Evolutionary conservation across 2,329 filamentous ascomycete species (phyloP), one percentile per base, ranked within the genome.

Genomic region (Alternaria hordeiaustralica): DNA sequence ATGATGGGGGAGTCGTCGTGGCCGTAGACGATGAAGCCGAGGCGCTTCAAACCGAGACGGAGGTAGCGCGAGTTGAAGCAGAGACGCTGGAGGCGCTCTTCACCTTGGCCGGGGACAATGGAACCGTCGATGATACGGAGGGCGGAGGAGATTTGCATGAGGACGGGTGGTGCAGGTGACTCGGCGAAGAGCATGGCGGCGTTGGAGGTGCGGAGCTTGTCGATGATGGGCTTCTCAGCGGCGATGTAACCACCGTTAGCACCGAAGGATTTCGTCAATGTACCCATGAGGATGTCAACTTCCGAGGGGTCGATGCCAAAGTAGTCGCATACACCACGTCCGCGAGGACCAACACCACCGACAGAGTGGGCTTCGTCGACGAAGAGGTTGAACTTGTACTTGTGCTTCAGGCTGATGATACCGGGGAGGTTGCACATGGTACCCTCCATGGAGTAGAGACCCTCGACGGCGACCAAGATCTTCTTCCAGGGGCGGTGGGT

Each of bases 401-500:
- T 94, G 79, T 90, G 90, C 88, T 97, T 97, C 69, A 99, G 86
- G 55, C 86, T 87, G 62, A 99, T 83, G 55, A 99, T 85, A 65
- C 93, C 93, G 2, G 96, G 96, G n/a, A 99, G 87, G 79, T 99
- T 96, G 82, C 93, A 96, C 92, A 99, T 97, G 70, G 94, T 97
- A 53, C 96, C 96, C 83, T 99, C 96, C 96, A 99, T 99, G 1
- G 95, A 98, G 86, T 99, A 99, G 20, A 99, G 87, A 72, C 96
- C 96, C 80, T 99, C 96, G 41, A 99, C 93, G 41, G 95, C 94
- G 47, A 99, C 92, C 55, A 99, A 81, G 64, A 99, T 98, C 88
- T 98, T 99, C 87, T 97, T 97, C 96, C 96, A 99, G 1, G 96
- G 96, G 28, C 96, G 92, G 81, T 99, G 96, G n/a, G 95, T 99